Base-by-base conservation (phyloP, 148 eudicot genomes). In the Camellia japonica region DNA sequence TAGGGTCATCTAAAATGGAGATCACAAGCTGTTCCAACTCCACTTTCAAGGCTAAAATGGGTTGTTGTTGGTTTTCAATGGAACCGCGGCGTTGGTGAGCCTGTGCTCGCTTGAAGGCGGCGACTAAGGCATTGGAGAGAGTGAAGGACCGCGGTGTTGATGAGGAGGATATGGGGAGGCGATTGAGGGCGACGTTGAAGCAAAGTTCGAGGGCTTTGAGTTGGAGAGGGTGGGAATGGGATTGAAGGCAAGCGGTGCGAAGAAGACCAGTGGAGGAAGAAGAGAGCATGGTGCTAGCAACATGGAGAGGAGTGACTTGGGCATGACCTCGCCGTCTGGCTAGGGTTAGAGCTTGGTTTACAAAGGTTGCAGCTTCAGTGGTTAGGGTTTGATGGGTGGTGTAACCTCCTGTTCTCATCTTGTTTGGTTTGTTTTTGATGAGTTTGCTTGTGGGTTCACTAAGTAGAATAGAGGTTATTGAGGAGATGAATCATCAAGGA, bases 61-160 rank as follows among this genome's bases (percentile, higher is more conserved):
- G 93, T 71, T 95, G 98, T 30, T 93, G 98, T 74, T 95, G 95
- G 83, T 81, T 88, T 60, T 95, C 98, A 13, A 88, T 59, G 7
- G 95, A 94, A 6, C 96, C 98, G 0, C 97, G 93, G 1, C 97
- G 86, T 54, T 95, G 98, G 71, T 95, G 98, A 44, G 98, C 97
- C 55, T 93, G 97, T 5, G 97, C 99, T 1, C 99, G 84, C 83
- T 95, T 95, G 78, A 95, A 91, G 14, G 92, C 94, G 1, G 94
- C 94, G 62, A 89, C 89, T 0, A 91, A 80, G 64, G 94, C 92
- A 15, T 89, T 91, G 13, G 94, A 89, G 10, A 89, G 81, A 89
- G 81, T 60, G 92, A 73, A 59, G 92, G 93, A 49, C 87, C 60
- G 79, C 80, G 88, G 68, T 74, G 80, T 75, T 85, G 90, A n/a